Percentiles rank a stretch among this genome's conserved stretches.
Evolutionary conservation across 179 eudicot species (phyloP).

Genomic region (Silene coronaria): DNA sequence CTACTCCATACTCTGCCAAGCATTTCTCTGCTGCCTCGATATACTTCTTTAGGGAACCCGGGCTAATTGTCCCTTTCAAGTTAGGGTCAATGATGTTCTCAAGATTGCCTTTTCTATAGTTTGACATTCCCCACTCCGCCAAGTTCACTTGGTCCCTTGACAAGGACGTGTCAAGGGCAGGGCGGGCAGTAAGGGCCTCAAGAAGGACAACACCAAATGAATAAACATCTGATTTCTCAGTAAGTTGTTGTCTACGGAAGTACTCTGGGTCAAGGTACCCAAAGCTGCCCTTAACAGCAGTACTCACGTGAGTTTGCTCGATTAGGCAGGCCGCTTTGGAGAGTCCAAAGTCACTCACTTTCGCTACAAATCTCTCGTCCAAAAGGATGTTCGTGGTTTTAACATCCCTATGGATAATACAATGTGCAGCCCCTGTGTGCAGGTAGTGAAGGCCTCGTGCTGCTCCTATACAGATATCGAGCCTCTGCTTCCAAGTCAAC

Average conservation of each 20-base stretch:
- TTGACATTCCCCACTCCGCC: slow-evolving; percentile 86
- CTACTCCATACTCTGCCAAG: slow-evolving; percentile 76
- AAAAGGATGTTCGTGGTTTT: slow-evolving; percentile 85
- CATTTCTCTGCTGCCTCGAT: slow-evolving; percentile 95
- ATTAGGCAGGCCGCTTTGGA: slow-evolving; percentile 68
- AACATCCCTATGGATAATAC: slow-evolving; percentile 84
- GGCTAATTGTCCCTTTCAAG: slow-evolving; percentile 41
- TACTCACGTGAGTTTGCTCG: slow-evolving; percentile 92
- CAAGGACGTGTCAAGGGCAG: slow-evolving; percentile 76
- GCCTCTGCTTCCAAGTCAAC: slow-evolving; percentile 70
- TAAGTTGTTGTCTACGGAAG: slow-evolving; percentile 77
- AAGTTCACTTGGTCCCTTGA: slow-evolving; percentile 77
- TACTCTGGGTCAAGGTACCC: slow-evolving; percentile 91
- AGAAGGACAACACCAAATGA: slow-evolving; percentile 86
- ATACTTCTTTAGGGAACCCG: slow-evolving; percentile 53
- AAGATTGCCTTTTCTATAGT: slow-evolving; percentile 53
- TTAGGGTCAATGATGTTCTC: slow-evolving; percentile 60
- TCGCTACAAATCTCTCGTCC: slow-evolving; percentile 71
- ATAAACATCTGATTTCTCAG: slow-evolving; percentile 85
- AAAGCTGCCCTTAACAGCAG: slow-evolving; percentile 84
- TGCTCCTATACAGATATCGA: slow-evolving; percentile 84
- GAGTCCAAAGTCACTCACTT: slow-evolving; percentile 82
- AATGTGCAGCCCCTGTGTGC: slow-evolving; percentile 83
- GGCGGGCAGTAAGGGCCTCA: slow-evolving; percentile 71
- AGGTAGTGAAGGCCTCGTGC: slow-evolving; percentile 91